These are phyloP conservation scores for Paramecium primaurelia DNA, from an alignment of 73 alveolate genomes.

Conservation along the genomic window DNA sequence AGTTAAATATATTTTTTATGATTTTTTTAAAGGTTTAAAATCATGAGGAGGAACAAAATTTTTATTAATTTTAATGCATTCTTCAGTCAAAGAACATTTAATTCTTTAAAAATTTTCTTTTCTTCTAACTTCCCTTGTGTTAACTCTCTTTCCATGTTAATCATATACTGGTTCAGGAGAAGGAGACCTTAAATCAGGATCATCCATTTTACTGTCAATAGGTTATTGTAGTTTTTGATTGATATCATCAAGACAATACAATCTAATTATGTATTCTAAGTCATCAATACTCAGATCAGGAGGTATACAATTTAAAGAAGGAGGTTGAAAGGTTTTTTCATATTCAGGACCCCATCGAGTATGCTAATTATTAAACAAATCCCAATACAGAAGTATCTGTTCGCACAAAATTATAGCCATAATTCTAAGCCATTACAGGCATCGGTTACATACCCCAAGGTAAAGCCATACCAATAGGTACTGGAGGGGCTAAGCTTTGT, in stretches of 20 bases:
- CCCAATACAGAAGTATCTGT: constrained; percentile 21
- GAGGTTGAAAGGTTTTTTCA: constrained; percentile 68
- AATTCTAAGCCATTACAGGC: background rate
- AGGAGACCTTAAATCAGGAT: constrained; percentile 94
- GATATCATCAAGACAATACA: constrained; percentile 93
- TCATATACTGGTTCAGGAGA: constrained; percentile 98
- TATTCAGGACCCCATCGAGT: constrained; percentile 64
- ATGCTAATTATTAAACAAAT: background rate
- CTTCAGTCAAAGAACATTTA: constrained; percentile 83
- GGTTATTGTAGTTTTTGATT: constrained; percentile 82
- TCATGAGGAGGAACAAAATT: constrained; percentile 93
- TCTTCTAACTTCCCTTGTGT: constrained; percentile 89
- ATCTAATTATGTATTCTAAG: constrained; percentile 77
- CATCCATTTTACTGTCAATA: constrained; percentile 83
- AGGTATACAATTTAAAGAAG: constrained; percentile 66
- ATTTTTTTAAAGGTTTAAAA: constrained; percentile 90
- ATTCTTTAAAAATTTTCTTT: constrained; percentile 86
- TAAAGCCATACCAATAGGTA: constrained; percentile 48
- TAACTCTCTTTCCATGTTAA: constrained; percentile 85
- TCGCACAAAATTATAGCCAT: background rate
- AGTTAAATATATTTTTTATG: constrained; percentile 81
- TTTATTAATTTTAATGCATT: constrained; percentile 82
- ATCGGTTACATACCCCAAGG: constrained; percentile 34
- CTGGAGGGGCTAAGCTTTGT: constrained; percentile 8
- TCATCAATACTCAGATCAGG: constrained; percentile 61